phyloP scores from a whole-genome alignment of 2,329 filamentous ascomycete genomes.

The Dothistroma septosporum region DNA sequence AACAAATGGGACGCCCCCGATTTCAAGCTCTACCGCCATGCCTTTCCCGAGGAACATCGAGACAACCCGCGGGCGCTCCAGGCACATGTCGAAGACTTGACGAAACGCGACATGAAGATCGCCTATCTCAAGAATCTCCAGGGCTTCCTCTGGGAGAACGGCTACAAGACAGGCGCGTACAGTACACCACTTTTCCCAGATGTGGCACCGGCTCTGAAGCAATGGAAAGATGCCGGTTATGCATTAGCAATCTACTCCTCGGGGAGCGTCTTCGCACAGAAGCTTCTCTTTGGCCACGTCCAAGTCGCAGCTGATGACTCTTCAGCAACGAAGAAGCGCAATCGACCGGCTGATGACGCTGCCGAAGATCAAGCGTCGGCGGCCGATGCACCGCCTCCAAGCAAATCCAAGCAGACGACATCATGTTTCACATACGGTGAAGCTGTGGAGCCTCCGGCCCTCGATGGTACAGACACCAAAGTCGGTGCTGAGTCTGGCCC shows the following conservation, averaged over 20 bases:
- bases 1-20: slow-evolving; percentile 62
- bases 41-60: slow-evolving; percentile 64
- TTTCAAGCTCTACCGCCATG: slow-evolving; percentile 65
- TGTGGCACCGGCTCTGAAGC: slow-evolving; percentile 51
- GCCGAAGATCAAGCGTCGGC: slow-evolving; percentile 17
- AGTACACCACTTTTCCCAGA: slow-evolving; percentile 71
- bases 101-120: slow-evolving; percentile 67
- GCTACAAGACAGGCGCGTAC: slow-evolving; percentile 66
- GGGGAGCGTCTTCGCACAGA: slow-evolving; percentile 75
- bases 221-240: slow-evolving; percentile 56
- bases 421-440: slow-evolving; percentile 2
- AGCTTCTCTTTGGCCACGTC: slow-evolving; percentile 68
- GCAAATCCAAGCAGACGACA: slow-evolving; percentile 9
- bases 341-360: slow-evolving; percentile 7
- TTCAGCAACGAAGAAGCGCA: slow-evolving; percentile 18
- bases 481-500: not conserved
- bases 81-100: slow-evolving; percentile 66
- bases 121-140: slow-evolving; percentile 75
- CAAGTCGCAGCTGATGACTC: slow-evolving; percentile 10
- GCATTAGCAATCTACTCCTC: slow-evolving; percentile 74
- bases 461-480: slow-evolving; percentile 7
- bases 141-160: slow-evolving; percentile 71
- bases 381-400: slow-evolving; percentile 14
- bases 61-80: slow-evolving; percentile 57
- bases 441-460: slow-evolving; percentile 3